Percentiles rank a stretch among this genome's conserved stretches.
phyloP scores from a whole-genome alignment of 1,284 basidiomycete species.

The Boletus hoseneyae region DNA sequence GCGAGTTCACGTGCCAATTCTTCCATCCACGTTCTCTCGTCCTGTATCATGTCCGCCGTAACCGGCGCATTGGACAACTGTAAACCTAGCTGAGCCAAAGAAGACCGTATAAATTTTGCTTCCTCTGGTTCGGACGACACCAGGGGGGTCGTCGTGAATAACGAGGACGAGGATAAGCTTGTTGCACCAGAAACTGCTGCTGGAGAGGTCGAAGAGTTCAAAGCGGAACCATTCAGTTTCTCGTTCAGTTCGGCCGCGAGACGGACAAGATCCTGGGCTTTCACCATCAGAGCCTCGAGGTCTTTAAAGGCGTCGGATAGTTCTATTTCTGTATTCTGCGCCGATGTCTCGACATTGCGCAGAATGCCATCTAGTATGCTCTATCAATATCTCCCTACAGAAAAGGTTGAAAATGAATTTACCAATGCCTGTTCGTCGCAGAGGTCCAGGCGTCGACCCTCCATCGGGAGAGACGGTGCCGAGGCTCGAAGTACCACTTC shows the following conservation, averaged over 20 bases:
- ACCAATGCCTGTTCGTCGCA: slow-evolving; percentile 32
- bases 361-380: slow-evolving; percentile 70
- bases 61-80: slow-evolving; percentile 75
- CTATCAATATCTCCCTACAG: neutral
- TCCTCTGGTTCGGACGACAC: slow-evolving; percentile 64
- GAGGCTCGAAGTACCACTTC: slow-evolving; percentile 25
- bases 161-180: slow-evolving; percentile 16
- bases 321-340: slow-evolving; percentile 59
- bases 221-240: slow-evolving; percentile 51
- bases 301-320: slow-evolving; percentile 84
- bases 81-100: slow-evolving; percentile 85
- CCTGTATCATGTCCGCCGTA: slow-evolving; percentile 86
- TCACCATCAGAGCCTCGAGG: slow-evolving; percentile 87
- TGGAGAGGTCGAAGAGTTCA: slow-evolving; percentile 1
- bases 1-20: slow-evolving; percentile 85
- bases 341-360: slow-evolving; percentile 65
- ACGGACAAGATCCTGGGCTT: slow-evolving; percentile 90
- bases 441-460: slow-evolving; percentile 11
- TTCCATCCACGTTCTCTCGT: slow-evolving; percentile 78
- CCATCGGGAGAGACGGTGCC: slow-evolving; percentile 18
- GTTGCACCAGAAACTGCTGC: slow-evolving; percentile 17
- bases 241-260: slow-evolving; percentile 88
- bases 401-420: neutral
- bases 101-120: slow-evolving; percentile 83
- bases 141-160: slow-evolving; percentile 29